Evolutionary conservation across 805 yeast genomes (phyloP).

Genomic region (Candida boleticola): DNA sequence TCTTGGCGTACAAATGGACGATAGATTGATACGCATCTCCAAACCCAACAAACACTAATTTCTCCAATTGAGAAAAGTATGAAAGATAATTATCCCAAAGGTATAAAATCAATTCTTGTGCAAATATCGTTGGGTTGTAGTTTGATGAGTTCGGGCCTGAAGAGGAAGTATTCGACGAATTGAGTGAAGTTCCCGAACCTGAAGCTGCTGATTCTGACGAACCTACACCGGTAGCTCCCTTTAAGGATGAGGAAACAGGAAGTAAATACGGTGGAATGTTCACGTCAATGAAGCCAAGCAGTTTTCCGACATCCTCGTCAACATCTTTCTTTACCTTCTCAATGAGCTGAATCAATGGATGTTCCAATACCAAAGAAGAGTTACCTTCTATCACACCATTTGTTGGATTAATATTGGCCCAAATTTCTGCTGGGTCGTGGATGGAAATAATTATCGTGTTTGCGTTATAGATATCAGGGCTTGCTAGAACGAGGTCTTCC

Average conservation of each 20-base stretch:
- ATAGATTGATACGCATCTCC: constrained; percentile 89
- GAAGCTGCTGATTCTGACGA: constrained; percentile 11
- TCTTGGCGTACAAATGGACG: constrained; percentile 83
- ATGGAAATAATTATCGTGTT: constrained; percentile 67
- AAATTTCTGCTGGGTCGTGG: constrained; percentile 90
- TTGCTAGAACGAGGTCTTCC: constrained; percentile 67
- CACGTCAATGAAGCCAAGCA: constrained; percentile 78
- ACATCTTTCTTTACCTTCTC: constrained; percentile 48
- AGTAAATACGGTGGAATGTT: constrained; percentile 63
- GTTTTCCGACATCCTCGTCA: constrained; percentile 11
- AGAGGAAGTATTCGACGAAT: constrained; percentile 13
- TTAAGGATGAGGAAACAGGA: constrained; percentile 18
- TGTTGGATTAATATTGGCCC: constrained; percentile 82
- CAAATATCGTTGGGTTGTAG: constrained; percentile 60
- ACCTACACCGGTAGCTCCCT: constrained; percentile 4
- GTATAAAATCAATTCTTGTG: constrained; percentile 76
- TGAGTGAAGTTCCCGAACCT: constrained; percentile 35
- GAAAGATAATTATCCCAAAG: constrained; percentile 90
- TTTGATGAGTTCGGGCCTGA: constrained; percentile 10
- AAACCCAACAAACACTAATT: constrained; percentile 76
- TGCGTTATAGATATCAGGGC: constrained; percentile 63
- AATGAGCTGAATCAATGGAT: constrained; percentile 59
- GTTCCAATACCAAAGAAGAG: constrained; percentile 73
- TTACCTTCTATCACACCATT: constrained; percentile 75
- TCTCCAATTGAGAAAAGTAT: constrained; percentile 62